phyloP scores from a whole-genome alignment of 257 asterid species.

The Rubia yunnanensis region DNA sequence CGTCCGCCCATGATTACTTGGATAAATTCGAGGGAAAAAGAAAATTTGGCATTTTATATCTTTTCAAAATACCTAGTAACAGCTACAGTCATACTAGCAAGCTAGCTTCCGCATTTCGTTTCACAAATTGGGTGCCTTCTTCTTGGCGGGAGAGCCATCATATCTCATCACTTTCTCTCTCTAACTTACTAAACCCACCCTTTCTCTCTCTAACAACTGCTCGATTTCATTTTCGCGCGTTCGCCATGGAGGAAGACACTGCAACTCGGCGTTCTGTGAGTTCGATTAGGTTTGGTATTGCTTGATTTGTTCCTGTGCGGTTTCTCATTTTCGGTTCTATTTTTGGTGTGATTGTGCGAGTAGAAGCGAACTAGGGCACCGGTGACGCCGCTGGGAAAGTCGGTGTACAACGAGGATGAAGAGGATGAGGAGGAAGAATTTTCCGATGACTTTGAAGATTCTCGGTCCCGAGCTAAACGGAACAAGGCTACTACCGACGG shows the following conservation, averaged over 20 bases:
- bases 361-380: conserved; percentile 69
- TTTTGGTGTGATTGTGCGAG: conserved; percentile 21
- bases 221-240: neutral
- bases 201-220: neutral
- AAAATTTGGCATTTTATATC: too few species aligned
- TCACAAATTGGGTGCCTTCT: neutral
- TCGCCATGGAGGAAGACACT: conserved; percentile 54
- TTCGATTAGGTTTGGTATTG: conserved; percentile 2
- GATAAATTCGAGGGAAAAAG: too few species aligned
- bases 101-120: neutral
- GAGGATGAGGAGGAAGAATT: conserved; percentile 78
- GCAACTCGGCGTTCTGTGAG: conserved; percentile 69
- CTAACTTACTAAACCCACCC: neutral
- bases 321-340: neutral
- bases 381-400: conserved; percentile 10
- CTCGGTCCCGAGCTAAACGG: conserved; percentile 52
- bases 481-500: conserved; percentile 40
- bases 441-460: conserved; percentile 67
- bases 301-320: neutral
- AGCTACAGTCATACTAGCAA: neutral
- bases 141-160: conserved; percentile 20
- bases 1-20: too few species aligned
- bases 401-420: conserved; percentile 38
- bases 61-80: too few species aligned
- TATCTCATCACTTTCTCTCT: neutral